phyloP scores from a whole-genome alignment of 1,284 basidiomycete genomes.

The Bothia castanella region DNA sequence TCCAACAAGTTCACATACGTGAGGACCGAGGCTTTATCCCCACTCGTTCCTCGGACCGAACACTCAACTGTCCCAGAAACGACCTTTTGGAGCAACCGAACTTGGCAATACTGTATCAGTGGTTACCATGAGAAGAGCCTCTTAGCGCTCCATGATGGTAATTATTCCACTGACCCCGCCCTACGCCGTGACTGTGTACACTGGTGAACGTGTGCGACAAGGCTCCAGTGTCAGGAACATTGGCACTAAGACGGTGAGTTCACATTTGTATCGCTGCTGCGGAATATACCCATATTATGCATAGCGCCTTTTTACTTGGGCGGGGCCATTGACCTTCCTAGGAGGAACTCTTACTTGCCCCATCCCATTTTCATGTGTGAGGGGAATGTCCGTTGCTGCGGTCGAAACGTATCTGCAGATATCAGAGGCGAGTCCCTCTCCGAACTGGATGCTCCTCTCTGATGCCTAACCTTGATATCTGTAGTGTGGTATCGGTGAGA shows the following conservation, averaged over 20 bases:
- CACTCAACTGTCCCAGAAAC: no score
- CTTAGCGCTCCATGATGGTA: no score
- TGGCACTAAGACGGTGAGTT: no score
- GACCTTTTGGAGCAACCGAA: no score
- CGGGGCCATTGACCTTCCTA: not conserved
- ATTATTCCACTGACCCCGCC: no score
- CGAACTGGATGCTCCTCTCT: not conserved
- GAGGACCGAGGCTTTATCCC: no score
- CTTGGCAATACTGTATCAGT: no score
- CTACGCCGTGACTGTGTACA: not conserved
- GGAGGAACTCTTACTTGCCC: not conserved
- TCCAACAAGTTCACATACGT: no score
- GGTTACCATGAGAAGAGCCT: no score
- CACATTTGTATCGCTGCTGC: not conserved
- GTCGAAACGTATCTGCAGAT: slow-evolving; percentile 17
- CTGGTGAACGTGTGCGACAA: not conserved
- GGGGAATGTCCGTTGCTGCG: slow-evolving; percentile 12
- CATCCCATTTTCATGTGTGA: not conserved
- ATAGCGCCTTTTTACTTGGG: no score
- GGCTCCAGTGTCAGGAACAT: not conserved
- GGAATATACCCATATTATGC: not conserved
- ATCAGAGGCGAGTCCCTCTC: slow-evolving; percentile 16
- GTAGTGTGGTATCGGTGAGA: slow-evolving; percentile 18
- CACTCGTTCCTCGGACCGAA: no score
- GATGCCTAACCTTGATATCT: not conserved